Evolutionary conservation across 805 yeast genomes (phyloP).

Genomic region (Ogataea neopini): DNA sequence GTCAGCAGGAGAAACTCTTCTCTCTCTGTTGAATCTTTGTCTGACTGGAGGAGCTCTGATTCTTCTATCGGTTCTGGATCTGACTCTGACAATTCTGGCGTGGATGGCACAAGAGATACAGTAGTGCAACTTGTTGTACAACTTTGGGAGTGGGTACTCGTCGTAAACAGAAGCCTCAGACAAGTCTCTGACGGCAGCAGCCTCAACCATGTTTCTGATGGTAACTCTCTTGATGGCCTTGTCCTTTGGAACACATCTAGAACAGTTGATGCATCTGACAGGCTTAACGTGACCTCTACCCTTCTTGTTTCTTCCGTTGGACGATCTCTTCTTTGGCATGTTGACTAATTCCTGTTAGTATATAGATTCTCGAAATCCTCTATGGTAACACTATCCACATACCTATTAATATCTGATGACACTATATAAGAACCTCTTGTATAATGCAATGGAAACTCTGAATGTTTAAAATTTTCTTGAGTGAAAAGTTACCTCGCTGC

Average conservation of each 20-base stretch:
- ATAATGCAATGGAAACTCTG: constrained; percentile 1
- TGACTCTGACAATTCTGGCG: constrained; percentile 99
- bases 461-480: constrained; percentile 5
- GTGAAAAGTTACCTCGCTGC: constrained; percentile 1
- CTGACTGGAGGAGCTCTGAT: constrained; percentile 98
- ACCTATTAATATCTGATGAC: constrained; percentile 7
- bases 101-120: constrained; percentile 99
- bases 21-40: constrained; percentile 96
- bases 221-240: constrained; percentile 99
- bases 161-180: constrained; percentile 99
- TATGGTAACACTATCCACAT: not conserved
- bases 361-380: not conserved
- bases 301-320: constrained; percentile 99
- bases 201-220: constrained; percentile 99
- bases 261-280: constrained; percentile 99
- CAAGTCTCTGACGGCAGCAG: constrained; percentile 99
- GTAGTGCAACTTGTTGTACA: constrained; percentile 99
- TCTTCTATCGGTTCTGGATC: constrained; percentile 99
- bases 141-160: constrained; percentile 99
- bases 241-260: constrained; percentile 99
- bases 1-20: constrained; percentile 94
- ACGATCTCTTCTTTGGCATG: constrained; percentile 99
- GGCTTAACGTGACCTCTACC: constrained; percentile 99
- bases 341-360: constrained; percentile 36
- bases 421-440: constrained; percentile 2